Evolutionary conservation across 75 land plant genomes (phyloP).

Genomic region (Cunninghamia lanceolata): DNA sequence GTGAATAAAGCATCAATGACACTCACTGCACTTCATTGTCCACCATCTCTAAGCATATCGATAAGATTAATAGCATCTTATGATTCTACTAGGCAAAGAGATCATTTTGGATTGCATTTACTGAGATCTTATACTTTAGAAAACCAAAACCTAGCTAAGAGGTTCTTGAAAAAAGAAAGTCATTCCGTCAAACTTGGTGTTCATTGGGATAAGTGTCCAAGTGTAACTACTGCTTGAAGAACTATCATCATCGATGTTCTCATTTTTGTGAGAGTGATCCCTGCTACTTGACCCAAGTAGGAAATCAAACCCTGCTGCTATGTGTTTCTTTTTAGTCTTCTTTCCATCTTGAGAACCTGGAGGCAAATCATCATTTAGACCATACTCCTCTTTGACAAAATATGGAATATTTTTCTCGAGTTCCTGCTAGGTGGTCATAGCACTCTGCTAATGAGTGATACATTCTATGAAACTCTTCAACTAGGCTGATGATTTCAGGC

Average conservation of each 20-base stretch:
- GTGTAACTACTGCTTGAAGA: neutral
- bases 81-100: conserved; percentile 31
- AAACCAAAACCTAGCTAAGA: conserved; percentile 19
- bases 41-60: conserved; percentile 11
- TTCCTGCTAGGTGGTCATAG: conserved; percentile 71
- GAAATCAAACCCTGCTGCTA: conserved; percentile 57
- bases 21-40: conserved; percentile 3
- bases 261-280: neutral
- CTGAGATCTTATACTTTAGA: conserved; percentile 17
- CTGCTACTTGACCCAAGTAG: conserved; percentile 49
- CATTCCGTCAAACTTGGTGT: conserved; percentile 12
- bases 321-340: neutral
- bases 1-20: conserved; percentile 21
- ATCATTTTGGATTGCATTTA: conserved; percentile 18
- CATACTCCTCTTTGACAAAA: conserved; percentile 10
- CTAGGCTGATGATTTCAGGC: conserved; percentile 60
- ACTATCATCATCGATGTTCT: neutral
- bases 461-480: conserved; percentile 70
- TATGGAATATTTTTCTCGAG: conserved; percentile 27
- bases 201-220: conserved; percentile 9
- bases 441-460: conserved; percentile 80
- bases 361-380: conserved; percentile 4
- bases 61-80: conserved; percentile 15
- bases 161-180: conserved; percentile 17
- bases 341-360: conserved; percentile 8